Evolutionary conservation across 108 stramenopile genomes (phyloP).

Genomic region (Stephanodiscus triporus): DNA sequence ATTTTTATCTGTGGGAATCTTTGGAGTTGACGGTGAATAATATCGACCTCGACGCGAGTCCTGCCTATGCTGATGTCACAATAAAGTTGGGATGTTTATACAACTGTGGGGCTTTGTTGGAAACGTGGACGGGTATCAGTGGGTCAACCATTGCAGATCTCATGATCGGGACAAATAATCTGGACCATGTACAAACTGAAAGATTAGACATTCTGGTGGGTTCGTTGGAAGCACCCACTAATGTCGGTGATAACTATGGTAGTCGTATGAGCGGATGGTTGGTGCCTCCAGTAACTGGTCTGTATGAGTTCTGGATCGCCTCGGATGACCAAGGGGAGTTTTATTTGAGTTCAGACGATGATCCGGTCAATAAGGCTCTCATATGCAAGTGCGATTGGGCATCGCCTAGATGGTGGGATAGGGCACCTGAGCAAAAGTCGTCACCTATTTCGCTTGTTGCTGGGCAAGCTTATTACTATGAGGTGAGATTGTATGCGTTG

Average conservation of each 20-base stretch:
- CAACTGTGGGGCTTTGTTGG: no score
- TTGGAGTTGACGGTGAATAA: conserved; percentile 1
- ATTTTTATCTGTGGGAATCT: background rate
- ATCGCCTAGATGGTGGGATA: no score
- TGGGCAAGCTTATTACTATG: background rate
- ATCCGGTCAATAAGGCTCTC: background rate
- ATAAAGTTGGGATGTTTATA: conserved; percentile 1
- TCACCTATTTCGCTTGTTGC: background rate
- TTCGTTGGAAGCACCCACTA: conserved; percentile 1
- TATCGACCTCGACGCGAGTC: background rate
- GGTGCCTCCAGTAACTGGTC: conserved; percentile 9
- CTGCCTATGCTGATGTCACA: conserved; percentile 24
- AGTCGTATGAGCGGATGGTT: background rate
- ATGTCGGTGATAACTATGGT: conserved; percentile 10
- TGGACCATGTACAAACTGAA: background rate
- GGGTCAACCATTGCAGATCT: background rate
- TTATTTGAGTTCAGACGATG: background rate
- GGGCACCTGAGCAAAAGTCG: no score
- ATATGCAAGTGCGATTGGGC: background rate
- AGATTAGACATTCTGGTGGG: background rate
- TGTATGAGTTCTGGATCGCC: conserved; percentile 8
- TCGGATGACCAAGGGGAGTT: conserved; percentile 15
- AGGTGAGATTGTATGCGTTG: background rate
- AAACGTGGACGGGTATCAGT: no score
- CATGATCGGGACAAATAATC: background rate